phyloP scores from a whole-genome alignment of 1,284 basidiomycete species.

The Cutaneotrichosporon spelunceum region DNA sequence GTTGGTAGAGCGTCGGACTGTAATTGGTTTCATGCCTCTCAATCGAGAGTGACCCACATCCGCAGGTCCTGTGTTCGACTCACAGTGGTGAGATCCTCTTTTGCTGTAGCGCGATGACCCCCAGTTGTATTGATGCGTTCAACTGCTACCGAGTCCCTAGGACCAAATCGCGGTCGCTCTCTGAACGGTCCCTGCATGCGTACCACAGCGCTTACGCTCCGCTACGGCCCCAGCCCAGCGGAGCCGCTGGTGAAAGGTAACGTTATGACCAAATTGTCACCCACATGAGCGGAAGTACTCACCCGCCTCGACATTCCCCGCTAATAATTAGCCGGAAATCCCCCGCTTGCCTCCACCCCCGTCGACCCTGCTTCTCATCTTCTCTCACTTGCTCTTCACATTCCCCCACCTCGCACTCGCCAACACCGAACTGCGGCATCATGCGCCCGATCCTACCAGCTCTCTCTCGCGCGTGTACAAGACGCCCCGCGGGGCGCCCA shows the following conservation, averaged over 20 bases:
- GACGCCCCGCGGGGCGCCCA: not conserved
- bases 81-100: constrained; percentile 3
- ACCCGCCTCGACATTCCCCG: not conserved
- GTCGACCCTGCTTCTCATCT: not conserved
- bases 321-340: not conserved
- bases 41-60: not conserved
- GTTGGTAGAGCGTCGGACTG: constrained; percentile 7
- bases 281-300: not conserved
- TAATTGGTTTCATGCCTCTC: not conserved
- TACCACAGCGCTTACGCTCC: no score
- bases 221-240: no score
- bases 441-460: not conserved
- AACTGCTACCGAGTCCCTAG: no score
- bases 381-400: not conserved
- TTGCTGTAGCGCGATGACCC: not conserved
- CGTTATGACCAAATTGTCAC: no score
- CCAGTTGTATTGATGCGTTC: no score
- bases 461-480: not conserved
- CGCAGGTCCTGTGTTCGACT: constrained; percentile 7
- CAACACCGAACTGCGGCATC: not conserved
- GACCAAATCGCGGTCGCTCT: no score
- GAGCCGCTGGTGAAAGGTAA: no score
- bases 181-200: no score
- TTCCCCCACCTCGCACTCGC: not conserved
- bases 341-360: not conserved